Conservation (phyloP, 345 rosid species). For the Geranium rotundifolium region DNA sequence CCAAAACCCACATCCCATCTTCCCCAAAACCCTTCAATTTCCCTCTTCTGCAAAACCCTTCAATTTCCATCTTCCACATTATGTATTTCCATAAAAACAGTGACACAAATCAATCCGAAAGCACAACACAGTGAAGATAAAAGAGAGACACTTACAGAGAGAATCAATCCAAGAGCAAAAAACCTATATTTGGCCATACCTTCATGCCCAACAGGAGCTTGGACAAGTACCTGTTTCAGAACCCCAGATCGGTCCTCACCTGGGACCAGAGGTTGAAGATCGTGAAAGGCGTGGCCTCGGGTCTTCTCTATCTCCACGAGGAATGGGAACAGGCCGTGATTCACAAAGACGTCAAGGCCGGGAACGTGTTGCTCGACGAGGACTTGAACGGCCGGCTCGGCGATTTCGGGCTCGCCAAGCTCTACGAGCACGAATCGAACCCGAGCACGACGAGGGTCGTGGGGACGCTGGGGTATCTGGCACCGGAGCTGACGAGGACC, state of each 20-base stretch:
- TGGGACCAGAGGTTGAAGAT: conserved; percentile 79
- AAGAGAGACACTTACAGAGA: no score
- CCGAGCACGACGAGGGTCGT: conserved; percentile 77
- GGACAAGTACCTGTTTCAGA: conserved; percentile 66
- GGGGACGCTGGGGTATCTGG: conserved; percentile 91
- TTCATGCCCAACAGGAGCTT: conserved; percentile 88
- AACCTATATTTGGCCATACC: no score
- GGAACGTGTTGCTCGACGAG: conserved; percentile 63
- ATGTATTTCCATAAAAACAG: no score
- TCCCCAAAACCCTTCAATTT: no score
- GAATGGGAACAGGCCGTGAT: conserved; percentile 88
- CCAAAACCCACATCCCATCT: no score
- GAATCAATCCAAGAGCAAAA: no score
- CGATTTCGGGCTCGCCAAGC: conserved; percentile 84
- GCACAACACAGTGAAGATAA: no score
- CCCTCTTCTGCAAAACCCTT: no score
- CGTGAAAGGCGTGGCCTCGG: conserved; percentile 73
- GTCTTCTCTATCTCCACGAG: conserved; percentile 77
- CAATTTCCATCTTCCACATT: no score
- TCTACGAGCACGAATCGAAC: conserved; percentile 59
- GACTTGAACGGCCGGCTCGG: conserved; percentile 73
- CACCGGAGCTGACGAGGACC: conserved; percentile 82
- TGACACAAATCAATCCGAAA: no score
- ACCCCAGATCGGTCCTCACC: conserved; percentile 39
- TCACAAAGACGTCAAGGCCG: conserved; percentile 86